Conservation (phyloP, 768 basidiomycete species). For the Hygrocybe punicea region DNA sequence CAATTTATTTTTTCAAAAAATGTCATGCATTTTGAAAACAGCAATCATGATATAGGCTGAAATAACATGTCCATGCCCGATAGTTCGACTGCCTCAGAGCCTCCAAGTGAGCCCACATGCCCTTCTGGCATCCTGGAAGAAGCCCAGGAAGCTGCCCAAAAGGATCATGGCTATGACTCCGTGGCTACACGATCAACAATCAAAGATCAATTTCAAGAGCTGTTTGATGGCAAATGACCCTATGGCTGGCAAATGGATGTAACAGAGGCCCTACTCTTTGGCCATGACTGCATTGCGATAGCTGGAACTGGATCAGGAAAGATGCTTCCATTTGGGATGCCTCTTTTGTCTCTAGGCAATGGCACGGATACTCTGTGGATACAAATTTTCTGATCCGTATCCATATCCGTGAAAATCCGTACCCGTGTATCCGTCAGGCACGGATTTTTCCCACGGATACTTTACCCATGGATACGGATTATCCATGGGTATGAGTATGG, state of each 20-base stretch:
- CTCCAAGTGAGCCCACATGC: not conserved
- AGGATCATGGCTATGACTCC: conserved; percentile 10
- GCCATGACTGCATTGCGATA: conserved; percentile 24
- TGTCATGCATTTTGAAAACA: too few species aligned
- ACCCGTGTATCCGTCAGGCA: too few species aligned
- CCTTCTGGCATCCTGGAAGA: not conserved
- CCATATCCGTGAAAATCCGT: too few species aligned
- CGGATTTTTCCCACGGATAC: too few species aligned
- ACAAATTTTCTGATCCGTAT: too few species aligned
- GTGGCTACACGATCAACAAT: conserved; percentile 13
- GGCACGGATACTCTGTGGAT: too few species aligned
- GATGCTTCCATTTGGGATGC: conserved; percentile 38
- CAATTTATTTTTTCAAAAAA: too few species aligned
- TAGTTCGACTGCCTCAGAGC: not conserved
- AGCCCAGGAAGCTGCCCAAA: not conserved
- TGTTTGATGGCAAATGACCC: conserved; percentile 16
- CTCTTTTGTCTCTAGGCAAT: too few species aligned
- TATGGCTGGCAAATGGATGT: conserved; percentile 43
- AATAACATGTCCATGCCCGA: not conserved
- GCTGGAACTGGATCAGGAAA: conserved; percentile 39
- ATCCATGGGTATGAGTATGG: too few species aligned
- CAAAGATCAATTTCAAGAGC: conserved; percentile 11
- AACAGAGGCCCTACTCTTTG: conserved; percentile 32
- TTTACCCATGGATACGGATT: too few species aligned
- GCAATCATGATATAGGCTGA: not conserved